These are phyloP conservation scores for Brassica incana DNA, from an alignment of 345 rosid genomes.

Conservation along the genomic window DNA sequence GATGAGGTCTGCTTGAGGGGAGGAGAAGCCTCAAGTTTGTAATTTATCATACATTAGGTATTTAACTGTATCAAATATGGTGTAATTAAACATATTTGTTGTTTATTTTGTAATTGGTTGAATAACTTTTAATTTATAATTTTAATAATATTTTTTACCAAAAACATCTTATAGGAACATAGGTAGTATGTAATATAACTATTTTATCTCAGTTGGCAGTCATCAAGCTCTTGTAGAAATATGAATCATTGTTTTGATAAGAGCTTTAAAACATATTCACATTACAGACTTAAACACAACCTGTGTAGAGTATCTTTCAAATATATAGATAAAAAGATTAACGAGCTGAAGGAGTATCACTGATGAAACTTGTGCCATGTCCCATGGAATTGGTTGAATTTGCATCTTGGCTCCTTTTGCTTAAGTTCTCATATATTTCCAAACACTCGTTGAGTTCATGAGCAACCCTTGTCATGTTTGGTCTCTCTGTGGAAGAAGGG, in stretches of 20 bases:
- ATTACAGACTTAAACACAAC: neutral
- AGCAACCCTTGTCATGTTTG: constrained; percentile 40
- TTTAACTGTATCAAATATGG: too few relatives aligned
- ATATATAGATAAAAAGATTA: neutral
- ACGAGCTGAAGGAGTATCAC: constrained; percentile 36
- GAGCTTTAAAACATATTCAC: neutral
- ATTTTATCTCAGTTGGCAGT: too few relatives aligned
- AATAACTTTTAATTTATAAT: too few relatives aligned
- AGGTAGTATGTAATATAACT: too few relatives aligned
- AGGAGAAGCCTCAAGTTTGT: constrained; percentile 12
- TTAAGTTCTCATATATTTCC: constrained; percentile 11
- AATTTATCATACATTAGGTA: too few relatives aligned
- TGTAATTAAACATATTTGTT: too few relatives aligned
- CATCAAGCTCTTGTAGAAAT: too few relatives aligned
- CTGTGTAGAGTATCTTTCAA: neutral
- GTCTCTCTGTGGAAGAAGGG: constrained; percentile 29
- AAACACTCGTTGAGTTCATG: constrained; percentile 38
- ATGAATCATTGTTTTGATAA: too few relatives aligned
- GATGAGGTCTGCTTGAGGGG: too few relatives aligned
- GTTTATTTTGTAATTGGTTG: too few relatives aligned
- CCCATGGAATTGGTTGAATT: neutral
- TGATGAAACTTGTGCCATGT: neutral
- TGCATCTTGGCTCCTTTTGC: constrained; percentile 3
- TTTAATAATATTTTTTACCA: too few relatives aligned
- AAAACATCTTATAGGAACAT: too few relatives aligned